phyloP scores from a whole-genome alignment of 2,329 filamentous ascomycete species.

The Verticillium nonalfalfae region DNA sequence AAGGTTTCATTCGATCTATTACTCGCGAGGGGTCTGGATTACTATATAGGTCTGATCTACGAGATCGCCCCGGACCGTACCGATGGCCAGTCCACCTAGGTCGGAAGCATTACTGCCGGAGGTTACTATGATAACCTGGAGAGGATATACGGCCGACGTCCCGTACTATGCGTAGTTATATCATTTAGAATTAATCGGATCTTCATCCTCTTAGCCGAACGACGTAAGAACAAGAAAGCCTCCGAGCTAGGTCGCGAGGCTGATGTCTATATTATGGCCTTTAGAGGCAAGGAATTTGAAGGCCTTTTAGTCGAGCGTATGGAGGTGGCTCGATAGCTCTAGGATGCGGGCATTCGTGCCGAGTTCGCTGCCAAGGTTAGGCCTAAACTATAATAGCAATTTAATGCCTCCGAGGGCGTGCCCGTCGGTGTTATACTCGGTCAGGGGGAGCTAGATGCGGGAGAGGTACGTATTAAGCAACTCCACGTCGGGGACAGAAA shows the following conservation, averaged over 20 bases:
- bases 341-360: slow-evolving; percentile 78
- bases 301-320: slow-evolving; percentile 80
- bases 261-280: slow-evolving; percentile 92
- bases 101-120: slow-evolving; percentile 74
- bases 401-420: slow-evolving; percentile 83
- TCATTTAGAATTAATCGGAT: slow-evolving; percentile 94
- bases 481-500: slow-evolving; percentile 55
- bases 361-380: slow-evolving; percentile 88
- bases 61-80: slow-evolving; percentile 79
- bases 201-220: slow-evolving; percentile 60
- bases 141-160: slow-evolving; percentile 82
- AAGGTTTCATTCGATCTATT: slow-evolving; percentile 83
- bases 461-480: slow-evolving; percentile 82
- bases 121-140: slow-evolving; percentile 58
- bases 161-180: slow-evolving; percentile 73
- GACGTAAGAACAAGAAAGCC: slow-evolving; percentile 51
- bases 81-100: slow-evolving; percentile 68
- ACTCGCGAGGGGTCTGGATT: slow-evolving; percentile 79
- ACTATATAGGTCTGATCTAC: slow-evolving; percentile 78
- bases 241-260: slow-evolving; percentile 52
- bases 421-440: slow-evolving; percentile 85
- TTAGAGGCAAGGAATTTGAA: slow-evolving; percentile 76
- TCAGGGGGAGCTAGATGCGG: slow-evolving; percentile 79
- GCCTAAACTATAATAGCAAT: slow-evolving; percentile 80
- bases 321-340: slow-evolving; percentile 66